phyloP scores from a whole-genome alignment of 495 filamentous ascomycete genomes.

The Ascobolus immersus region DNA sequence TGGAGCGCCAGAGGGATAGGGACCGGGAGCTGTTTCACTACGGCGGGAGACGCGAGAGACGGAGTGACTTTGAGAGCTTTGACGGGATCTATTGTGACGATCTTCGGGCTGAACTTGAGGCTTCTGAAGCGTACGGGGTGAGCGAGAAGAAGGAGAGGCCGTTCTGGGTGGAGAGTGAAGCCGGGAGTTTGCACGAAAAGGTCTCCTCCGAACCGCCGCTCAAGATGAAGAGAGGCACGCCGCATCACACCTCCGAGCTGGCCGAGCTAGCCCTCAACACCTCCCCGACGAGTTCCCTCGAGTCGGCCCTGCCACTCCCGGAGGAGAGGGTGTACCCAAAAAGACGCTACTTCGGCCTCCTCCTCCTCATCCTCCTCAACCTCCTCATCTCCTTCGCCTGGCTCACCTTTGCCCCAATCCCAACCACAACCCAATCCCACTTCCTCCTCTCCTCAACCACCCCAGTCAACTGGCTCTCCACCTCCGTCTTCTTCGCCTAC shows the following conservation, averaged over 20 bases:
- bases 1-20: too few relatives aligned
- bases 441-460: slow-evolving; percentile 43
- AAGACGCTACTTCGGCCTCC: slow-evolving; percentile 65
- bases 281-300: not conserved
- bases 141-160: too few relatives aligned
- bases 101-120: too few relatives aligned
- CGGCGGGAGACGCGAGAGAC: too few relatives aligned
- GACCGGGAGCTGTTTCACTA: too few relatives aligned
- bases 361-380: slow-evolving; percentile 63
- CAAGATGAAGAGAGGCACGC: not conserved
- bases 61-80: too few relatives aligned
- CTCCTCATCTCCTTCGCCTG: slow-evolving; percentile 90
- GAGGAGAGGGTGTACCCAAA: slow-evolving; percentile 63
- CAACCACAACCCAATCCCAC: slow-evolving; percentile 48
- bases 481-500: slow-evolving; percentile 65
- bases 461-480: slow-evolving; percentile 80
- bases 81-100: too few relatives aligned
- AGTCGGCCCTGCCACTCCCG: too few relatives aligned
- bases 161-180: too few relatives aligned
- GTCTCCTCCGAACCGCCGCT: too few relatives aligned
- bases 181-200: too few relatives aligned
- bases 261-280: not conserved
- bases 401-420: slow-evolving; percentile 77
- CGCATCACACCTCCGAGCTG: not conserved
- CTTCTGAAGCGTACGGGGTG: too few relatives aligned